These are phyloP conservation scores for Saturnispora gosingensis DNA, from an alignment of 805 yeast species.

Conservation along the genomic window DNA sequence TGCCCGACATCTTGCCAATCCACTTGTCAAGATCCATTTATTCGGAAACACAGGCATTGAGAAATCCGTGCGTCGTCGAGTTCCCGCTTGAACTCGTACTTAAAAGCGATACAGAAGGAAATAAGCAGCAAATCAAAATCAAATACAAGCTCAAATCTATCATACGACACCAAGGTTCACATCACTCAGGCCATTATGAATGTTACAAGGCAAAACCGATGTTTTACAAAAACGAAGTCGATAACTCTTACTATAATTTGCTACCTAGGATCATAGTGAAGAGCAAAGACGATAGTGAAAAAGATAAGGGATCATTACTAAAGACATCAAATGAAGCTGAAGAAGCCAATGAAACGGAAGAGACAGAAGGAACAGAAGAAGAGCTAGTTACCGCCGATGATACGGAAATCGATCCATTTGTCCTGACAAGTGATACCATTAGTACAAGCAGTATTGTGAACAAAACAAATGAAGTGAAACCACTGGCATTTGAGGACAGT, in stretches of 20 bases:
- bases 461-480: neutral
- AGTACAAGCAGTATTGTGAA: neutral
- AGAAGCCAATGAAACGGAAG: neutral
- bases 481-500: neutral
- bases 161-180: constrained; percentile 83
- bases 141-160: constrained; percentile 57
- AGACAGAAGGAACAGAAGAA: neutral
- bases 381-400: neutral
- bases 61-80: constrained; percentile 66
- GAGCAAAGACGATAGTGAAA: neutral
- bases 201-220: constrained; percentile 73
- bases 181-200: constrained; percentile 83
- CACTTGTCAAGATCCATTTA: constrained; percentile 82
- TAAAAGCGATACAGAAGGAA: neutral
- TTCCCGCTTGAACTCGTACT: constrained; percentile 37
- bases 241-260: constrained; percentile 19
- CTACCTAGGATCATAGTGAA: constrained; percentile 11
- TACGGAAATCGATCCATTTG: neutral
- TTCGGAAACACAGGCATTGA: constrained; percentile 52
- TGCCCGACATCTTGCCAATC: constrained; percentile 67
- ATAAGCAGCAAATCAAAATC: neutral
- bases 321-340: neutral
- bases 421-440: neutral
- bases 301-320: neutral
- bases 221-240: constrained; percentile 32